Conservation (phyloP, 2,329 filamentous ascomycete genomes). For the Penicillium sp. region DNA sequence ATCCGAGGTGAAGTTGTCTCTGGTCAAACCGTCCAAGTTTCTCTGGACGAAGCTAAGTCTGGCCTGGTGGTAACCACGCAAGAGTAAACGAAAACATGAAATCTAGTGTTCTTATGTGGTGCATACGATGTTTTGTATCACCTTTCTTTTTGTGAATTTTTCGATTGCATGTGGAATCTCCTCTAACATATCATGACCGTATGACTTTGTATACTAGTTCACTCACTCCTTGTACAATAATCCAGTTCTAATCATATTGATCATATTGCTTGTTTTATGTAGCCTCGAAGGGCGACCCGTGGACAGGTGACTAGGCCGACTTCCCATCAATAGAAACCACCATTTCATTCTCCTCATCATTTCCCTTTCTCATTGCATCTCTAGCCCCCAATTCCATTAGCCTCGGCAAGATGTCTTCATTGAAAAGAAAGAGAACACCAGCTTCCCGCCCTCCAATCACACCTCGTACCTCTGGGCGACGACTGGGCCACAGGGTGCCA, state of each 20-base stretch:
- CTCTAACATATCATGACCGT: constrained; percentile 5
- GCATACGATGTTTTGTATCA: constrained; percentile 3
- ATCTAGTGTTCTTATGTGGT: neutral
- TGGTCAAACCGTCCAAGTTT: constrained; percentile 70
- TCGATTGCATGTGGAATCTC: constrained; percentile 5
- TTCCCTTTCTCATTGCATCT: neutral
- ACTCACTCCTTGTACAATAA: constrained; percentile 11
- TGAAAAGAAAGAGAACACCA: constrained; percentile 17
- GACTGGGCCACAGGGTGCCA: neutral
- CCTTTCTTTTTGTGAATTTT: constrained; percentile 3
- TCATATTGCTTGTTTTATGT: neutral
- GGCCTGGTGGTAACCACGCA: constrained; percentile 53
- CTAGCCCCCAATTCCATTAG: too few species aligned
- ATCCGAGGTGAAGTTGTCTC: constrained; percentile 78
- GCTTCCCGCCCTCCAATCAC: constrained; percentile 13
- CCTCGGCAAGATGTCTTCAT: constrained; percentile 10
- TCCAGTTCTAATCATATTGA: constrained; percentile 1
- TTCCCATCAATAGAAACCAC: constrained; percentile 1
- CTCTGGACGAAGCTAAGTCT: constrained; percentile 61
- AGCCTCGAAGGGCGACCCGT: neutral
- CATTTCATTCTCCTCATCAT: neutral
- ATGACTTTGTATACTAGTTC: constrained; percentile 15
- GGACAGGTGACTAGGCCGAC: neutral
- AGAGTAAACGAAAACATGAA: constrained; percentile 13
- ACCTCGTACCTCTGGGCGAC: constrained; percentile 11